Evolutionary conservation across 1,139 yeast species (phyloP).

Genomic region (Yamadazyma triangularis): DNA sequence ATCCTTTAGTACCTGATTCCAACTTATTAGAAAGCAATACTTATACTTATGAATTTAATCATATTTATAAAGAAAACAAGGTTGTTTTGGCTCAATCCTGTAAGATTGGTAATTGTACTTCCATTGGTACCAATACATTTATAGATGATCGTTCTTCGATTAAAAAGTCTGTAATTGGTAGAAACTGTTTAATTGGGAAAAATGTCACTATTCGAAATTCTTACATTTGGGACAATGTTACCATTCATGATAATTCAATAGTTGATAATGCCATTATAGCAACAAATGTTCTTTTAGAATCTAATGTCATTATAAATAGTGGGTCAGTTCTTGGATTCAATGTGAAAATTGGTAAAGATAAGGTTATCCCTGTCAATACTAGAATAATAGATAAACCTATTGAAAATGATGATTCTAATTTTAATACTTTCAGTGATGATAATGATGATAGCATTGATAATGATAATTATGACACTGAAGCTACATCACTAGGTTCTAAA

Average conservation of each 20-base stretch:
- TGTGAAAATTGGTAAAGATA: conserved; percentile 57
- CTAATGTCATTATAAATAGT: conserved; percentile 48
- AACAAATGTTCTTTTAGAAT: conserved; percentile 50
- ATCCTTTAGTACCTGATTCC: conserved; percentile 87
- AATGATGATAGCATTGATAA: conserved; percentile 14
- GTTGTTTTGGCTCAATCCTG: conserved; percentile 93
- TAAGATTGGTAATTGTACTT: conserved; percentile 67
- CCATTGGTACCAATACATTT: conserved; percentile 69
- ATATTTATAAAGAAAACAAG: conserved; percentile 78
- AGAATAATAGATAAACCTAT: conserved; percentile 50
- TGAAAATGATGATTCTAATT: conserved; percentile 22
- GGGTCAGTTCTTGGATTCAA: conserved; percentile 79
- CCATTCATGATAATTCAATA: conserved; percentile 59
- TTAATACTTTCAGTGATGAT: conserved; percentile 24
- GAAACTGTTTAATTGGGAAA: conserved; percentile 78
- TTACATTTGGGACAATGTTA: conserved; percentile 81
- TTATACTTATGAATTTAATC: conserved; percentile 75
- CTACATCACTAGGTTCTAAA: conserved; percentile 1
- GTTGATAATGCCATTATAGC: conserved; percentile 70
- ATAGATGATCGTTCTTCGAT: conserved; percentile 59
- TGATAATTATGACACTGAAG: too few relatives aligned
- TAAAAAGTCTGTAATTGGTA: conserved; percentile 73
- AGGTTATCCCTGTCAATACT: conserved; percentile 43
- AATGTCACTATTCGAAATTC: conserved; percentile 68
- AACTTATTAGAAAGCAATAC: conserved; percentile 69